Conservation (phyloP, 2,329 filamentous ascomycete genomes). For the Exophiala calicioides region DNA sequence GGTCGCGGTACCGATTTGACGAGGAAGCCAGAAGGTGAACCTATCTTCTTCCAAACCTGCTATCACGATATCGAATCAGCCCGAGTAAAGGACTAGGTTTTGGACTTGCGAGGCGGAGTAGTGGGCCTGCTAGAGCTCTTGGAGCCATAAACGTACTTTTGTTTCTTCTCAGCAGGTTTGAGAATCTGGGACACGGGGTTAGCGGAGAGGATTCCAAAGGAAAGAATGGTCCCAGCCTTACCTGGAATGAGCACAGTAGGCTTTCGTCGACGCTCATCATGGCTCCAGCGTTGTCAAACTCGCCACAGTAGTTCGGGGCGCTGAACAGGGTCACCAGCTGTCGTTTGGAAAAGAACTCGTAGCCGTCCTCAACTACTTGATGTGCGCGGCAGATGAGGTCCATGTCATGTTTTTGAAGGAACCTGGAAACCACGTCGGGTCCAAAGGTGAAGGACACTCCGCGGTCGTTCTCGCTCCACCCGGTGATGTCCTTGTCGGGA, state of each 20-base stretch:
- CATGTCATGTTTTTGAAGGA: constrained; percentile 99
- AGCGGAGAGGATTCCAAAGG: constrained; percentile 2
- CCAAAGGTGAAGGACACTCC: constrained; percentile 99
- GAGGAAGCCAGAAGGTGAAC: constrained; percentile 26
- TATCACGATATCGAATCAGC: constrained; percentile 70
- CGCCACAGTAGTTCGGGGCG: constrained; percentile 97
- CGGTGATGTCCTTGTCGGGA: constrained; percentile 98
- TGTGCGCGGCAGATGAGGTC: constrained; percentile 98
- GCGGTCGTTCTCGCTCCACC: constrained; percentile 98
- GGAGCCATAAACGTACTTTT: constrained; percentile 92
- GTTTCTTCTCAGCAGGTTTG: constrained; percentile 99
- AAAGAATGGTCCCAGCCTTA: constrained; percentile 41
- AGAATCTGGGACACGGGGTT: constrained; percentile 66
- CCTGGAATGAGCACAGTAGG: constrained; percentile 98
- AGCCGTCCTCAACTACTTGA: constrained; percentile 97
- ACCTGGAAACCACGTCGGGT: constrained; percentile 93
- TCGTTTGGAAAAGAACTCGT: constrained; percentile 99
- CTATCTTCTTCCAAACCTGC: constrained; percentile 96
- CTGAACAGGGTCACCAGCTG: constrained; percentile 97
- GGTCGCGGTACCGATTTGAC: constrained; percentile 17
- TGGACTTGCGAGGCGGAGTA: constrained; percentile 71
- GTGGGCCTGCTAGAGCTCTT: constrained; percentile 69
- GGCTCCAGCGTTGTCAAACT: constrained; percentile 98
- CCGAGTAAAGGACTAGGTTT: constrained; percentile 56
- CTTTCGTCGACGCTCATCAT: constrained; percentile 99